Conservation (phyloP, 2,329 filamentous ascomycete species). For the Colletotrichum kahawae region DNA sequence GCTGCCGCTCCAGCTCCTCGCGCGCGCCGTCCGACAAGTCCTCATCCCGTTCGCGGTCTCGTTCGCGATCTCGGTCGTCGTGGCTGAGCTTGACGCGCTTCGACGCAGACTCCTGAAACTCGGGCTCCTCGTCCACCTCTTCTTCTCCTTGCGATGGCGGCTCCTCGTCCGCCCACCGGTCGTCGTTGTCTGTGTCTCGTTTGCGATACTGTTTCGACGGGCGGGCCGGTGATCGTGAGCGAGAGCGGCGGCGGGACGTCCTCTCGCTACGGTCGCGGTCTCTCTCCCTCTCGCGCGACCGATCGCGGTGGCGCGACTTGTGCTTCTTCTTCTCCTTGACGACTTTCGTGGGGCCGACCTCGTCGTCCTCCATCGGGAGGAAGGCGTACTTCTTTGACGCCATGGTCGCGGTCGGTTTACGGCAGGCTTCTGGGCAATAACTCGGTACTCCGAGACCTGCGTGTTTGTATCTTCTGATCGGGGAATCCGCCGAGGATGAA, state of each 20-base stretch:
- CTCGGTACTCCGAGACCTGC: fast-evolving
- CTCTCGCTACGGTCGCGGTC: constrained; percentile 31
- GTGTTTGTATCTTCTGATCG: neutral
- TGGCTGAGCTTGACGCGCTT: constrained; percentile 73
- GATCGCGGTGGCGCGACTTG: constrained; percentile 37
- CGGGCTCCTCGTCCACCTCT: constrained; percentile 53
- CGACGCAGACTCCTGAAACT: constrained; percentile 71
- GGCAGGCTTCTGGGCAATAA: neutral
- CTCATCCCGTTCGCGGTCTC: constrained; percentile 28
- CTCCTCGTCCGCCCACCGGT: constrained; percentile 84
- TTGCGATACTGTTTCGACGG: constrained; percentile 48
- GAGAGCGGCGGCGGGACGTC: constrained; percentile 24
- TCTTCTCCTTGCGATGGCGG: constrained; percentile 44
- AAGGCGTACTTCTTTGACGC: constrained; percentile 69
- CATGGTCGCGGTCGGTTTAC: constrained; percentile 34
- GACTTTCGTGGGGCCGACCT: constrained; percentile 60
- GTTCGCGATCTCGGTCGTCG: constrained; percentile 42
- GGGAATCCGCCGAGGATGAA: neutral
- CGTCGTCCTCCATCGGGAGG: constrained; percentile 69
- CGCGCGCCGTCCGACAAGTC: constrained; percentile 66
- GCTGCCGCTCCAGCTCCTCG: constrained; percentile 62
- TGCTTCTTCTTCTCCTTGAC: constrained; percentile 55
- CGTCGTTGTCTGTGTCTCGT: constrained; percentile 55
- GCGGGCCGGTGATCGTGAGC: constrained; percentile 39
- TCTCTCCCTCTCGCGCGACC: constrained; percentile 41